Evolutionary conservation across 2,329 filamentous ascomycete genomes (phyloP), one percentile per base, ranked within the genome.

Genomic region (Fusarium burgessii): DNA sequence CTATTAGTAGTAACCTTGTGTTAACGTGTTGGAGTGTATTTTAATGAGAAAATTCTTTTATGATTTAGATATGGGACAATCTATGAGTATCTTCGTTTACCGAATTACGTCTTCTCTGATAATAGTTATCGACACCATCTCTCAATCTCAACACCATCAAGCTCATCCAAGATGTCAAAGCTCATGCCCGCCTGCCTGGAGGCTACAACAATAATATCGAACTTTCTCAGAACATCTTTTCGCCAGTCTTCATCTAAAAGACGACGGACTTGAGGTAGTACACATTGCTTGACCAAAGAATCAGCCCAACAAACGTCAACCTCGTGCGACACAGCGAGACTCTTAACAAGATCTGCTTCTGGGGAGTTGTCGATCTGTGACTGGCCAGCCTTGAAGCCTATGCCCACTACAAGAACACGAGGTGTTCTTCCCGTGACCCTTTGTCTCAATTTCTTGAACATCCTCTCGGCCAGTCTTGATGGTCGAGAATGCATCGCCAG

Each of bases 331-430:
- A 79, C 52, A 6, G 77, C 72, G 1, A 83, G 76, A 25, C 64
- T 77, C 62, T 77, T 79, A 18, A 80, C 78, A 2, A 85, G 73
- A 58, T 80, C 80, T 7, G 84, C 72, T 2, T 83, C 82, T 1
- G 84, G 84, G 0, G 84, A 85, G 68, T 85, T 83, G 61, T 78
- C 81, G 7, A 85, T 70, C 46, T 82, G 80, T 3, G 81, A 79
- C 68, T 86, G 84, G 6, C 84, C 84, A 5, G 77, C 71, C 72
- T 86, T 86, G 77, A 86, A 86, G 7, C 84, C 84, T 23, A 85
- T 76, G 5, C 84, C 85, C 1, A 82, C 82, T 7, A 85, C 80
- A 1, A 85, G 74, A 2, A 85, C 78, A 7, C 76, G 73, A 4
- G 78, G 77, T 14, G 56, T 61, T n/a, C 18, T 50, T 7, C 45